Percentiles rank a stretch among this genome's conserved stretches.
phyloP scores from a whole-genome alignment of 2,329 filamentous ascomycete species.

The Botryotinia convoluta region DNA sequence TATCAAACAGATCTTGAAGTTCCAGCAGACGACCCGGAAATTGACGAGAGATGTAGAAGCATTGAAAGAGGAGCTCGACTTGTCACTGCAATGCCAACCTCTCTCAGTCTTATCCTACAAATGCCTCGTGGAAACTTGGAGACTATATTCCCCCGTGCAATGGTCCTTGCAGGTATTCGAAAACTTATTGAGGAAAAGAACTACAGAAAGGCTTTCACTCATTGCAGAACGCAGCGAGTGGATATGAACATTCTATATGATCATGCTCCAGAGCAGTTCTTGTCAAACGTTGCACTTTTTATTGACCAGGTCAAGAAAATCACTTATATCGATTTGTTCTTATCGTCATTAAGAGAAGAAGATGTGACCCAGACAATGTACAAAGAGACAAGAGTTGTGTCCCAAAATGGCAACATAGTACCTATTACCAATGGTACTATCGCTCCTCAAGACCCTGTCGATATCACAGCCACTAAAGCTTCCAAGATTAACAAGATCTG shows the following conservation, averaged over 20 bases:
- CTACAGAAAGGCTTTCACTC: conserved; percentile 79
- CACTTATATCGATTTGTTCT: conserved; percentile 83
- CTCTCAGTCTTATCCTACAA: conserved; percentile 81
- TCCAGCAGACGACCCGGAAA: conserved; percentile 83
- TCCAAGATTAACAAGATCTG: conserved; percentile 86
- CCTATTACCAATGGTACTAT: conserved; percentile 28
- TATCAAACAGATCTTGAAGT: conserved; percentile 67
- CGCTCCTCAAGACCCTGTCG: conserved; percentile 14
- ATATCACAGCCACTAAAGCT: conserved; percentile 27
- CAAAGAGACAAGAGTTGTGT: conserved; percentile 68
- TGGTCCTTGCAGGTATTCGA: conserved; percentile 88
- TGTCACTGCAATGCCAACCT: conserved; percentile 84
- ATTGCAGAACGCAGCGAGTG: conserved; percentile 88
- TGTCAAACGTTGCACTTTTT: conserved; percentile 72
- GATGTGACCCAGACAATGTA: conserved; percentile 95
- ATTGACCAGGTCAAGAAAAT: conserved; percentile 80
- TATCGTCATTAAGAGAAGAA: conserved; percentile 84
- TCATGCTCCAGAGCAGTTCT: conserved; percentile 82
- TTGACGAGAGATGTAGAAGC: conserved; percentile 85
- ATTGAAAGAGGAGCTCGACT: conserved; percentile 87
- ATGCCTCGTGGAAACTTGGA: conserved; percentile 96
- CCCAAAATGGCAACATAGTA: conserved; percentile 35
- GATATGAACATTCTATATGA: conserved; percentile 98
- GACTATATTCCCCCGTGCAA: conserved; percentile 87
- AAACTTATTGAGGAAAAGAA: conserved; percentile 75